phyloP scores from a whole-genome alignment of 257 asterid species.

The Ilex aquifolium region DNA sequence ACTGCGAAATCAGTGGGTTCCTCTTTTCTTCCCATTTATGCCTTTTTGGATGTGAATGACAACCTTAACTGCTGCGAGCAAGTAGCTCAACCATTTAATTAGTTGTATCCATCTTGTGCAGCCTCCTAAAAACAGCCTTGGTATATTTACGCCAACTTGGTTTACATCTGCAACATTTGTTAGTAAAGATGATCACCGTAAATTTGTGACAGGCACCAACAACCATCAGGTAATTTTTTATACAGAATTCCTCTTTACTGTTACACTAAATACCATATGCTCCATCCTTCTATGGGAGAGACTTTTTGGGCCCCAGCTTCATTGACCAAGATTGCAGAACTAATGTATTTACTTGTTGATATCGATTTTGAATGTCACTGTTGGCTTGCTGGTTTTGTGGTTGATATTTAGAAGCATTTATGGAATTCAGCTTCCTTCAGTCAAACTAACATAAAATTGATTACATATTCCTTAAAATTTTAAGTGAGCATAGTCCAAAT shows the following conservation, averaged over 20 bases:
- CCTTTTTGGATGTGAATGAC: neutral
- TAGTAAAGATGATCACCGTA: slow-evolving; percentile 79
- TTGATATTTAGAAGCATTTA: no score
- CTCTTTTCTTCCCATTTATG: slow-evolving; percentile 6
- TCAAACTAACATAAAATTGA: no score
- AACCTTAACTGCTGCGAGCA: neutral
- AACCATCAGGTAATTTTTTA: slow-evolving; percentile 60
- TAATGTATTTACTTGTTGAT: no score
- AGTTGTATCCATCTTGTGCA: slow-evolving; percentile 29
- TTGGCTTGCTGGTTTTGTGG: no score
- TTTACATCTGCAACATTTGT: slow-evolving; percentile 84
- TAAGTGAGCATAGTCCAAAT: no score
- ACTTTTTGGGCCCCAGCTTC: no score
- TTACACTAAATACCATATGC: neutral
- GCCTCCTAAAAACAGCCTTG: slow-evolving; percentile 84
- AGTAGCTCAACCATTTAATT: slow-evolving; percentile 11
- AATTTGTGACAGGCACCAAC: slow-evolving; percentile 79
- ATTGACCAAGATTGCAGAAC: no score
- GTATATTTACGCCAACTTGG: slow-evolving; percentile 80
- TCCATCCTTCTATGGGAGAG: neutral
- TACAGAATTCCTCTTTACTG: neutral
- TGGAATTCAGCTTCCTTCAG: no score
- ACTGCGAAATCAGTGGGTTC: slow-evolving; percentile 74
- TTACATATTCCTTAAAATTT: no score
- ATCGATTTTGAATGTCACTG: no score